Evolutionary conservation across 2,329 filamentous ascomycete genomes (phyloP), one percentile per base, ranked within the genome.

Genomic region (Penicillium olsonii): DNA sequence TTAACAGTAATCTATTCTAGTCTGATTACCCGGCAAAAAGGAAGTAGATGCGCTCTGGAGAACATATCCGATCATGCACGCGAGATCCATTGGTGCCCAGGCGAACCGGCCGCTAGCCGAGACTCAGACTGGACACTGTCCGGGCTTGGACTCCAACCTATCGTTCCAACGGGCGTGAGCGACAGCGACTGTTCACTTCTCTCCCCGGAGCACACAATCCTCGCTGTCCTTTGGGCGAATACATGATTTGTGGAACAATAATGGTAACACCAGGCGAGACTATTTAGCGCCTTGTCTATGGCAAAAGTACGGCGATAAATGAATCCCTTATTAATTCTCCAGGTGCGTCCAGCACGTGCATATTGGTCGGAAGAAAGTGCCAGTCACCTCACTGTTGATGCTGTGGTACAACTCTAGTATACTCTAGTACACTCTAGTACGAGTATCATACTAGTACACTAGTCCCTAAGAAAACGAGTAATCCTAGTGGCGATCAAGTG

Each of bases 401-500:
- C 22, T 24, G 4, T 24, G 22, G 22, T 24, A 24, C 8, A n/a
- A 24, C 22, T 24, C 22, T 24, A 24, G 22, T 24, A 24, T 31
- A 31, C 10, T 31, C 27, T 14, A 11, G 27, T 31, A 31, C 27
- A 11, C n/a, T 9, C n/a, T 18, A 10, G 33, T 35, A 35, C 33
- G 33, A 18, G 33, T 35, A 35, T 35, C 17, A 17, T 17, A 35
- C 33, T 35, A 35, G 33, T 35, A 35, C 15, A 35, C 33, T 17
- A 35, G 33, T 35, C n/a, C n/a, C n/a, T 34, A 45, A 42, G 35
- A 42, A 45, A 53, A 56, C 45, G 56, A 34, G 57, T 61, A 61
- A 67, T 63, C 63, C 61, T 67, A 62, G 65, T 57, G 63, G 61
- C 61, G 65, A 67, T 67, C 65, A 55, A 50, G 44, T 44, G 38